A percentile compares a stretch with the other conserved stretches of the same genome.
phyloP scores from a whole-genome alignment of 1,139 yeast genomes.

The Taphrina populina region DNA sequence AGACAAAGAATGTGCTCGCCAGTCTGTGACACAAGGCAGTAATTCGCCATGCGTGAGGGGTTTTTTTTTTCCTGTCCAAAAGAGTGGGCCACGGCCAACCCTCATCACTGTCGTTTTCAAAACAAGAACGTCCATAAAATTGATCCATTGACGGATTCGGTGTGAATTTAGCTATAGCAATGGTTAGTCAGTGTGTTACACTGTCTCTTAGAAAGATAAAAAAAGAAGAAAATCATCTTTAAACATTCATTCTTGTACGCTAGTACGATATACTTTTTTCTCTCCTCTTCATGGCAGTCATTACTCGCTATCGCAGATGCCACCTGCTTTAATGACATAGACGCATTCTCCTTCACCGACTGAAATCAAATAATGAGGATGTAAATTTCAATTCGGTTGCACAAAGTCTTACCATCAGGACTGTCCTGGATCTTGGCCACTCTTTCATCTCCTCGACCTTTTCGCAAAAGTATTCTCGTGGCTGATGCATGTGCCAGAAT shows the following conservation, averaged over 20 bases:
- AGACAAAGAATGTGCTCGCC: conserved; percentile 22
- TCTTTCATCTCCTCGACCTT: conserved; percentile 65
- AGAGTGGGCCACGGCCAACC: too few relatives aligned
- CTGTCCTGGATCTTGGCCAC: conserved; percentile 64
- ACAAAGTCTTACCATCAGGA: conserved; percentile 48
- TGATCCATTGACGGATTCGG: too few relatives aligned
- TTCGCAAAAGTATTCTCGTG: conserved; percentile 57
- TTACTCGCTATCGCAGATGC: conserved; percentile 32
- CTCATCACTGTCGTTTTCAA: too few relatives aligned
- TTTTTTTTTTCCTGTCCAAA: too few relatives aligned
- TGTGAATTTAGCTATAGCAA: too few relatives aligned
- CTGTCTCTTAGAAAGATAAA: neutral
- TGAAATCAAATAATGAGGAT: neutral
- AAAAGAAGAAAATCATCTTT: too few relatives aligned
- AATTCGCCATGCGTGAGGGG: too few relatives aligned
- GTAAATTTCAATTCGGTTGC: neutral
- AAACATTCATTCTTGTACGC: too few relatives aligned
- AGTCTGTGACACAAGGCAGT: conserved; percentile 15
- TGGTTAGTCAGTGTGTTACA: too few relatives aligned
- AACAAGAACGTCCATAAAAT: too few relatives aligned
- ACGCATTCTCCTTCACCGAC: conserved; percentile 47
- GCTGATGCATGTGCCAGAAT: conserved; percentile 54
- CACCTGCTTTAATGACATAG: conserved; percentile 34
- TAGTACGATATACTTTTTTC: too few relatives aligned
- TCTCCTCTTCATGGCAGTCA: too few relatives aligned